Evolutionary conservation across 2,329 filamentous ascomycete species (phyloP).

Genomic region (Pyrenochaeta sp.): DNA sequence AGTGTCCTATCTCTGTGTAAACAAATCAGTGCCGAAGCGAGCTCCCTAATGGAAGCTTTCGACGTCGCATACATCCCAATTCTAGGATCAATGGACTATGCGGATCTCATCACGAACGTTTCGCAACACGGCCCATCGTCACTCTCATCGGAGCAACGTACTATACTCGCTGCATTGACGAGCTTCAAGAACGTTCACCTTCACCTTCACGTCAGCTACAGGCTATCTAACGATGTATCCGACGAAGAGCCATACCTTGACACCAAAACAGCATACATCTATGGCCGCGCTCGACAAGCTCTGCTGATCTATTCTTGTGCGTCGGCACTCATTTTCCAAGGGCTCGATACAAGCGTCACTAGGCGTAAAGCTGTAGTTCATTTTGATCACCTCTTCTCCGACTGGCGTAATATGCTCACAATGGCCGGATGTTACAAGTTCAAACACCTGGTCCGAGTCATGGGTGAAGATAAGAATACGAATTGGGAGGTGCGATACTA

Average conservation of each 20-base stretch:
- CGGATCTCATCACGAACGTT: background rate
- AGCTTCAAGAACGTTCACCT: slow-evolving; percentile 9
- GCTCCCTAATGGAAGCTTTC: slow-evolving; percentile 5
- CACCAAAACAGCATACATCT: background rate
- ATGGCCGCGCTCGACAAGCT: slow-evolving; percentile 4
- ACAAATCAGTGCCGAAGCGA: slow-evolving; percentile 1
- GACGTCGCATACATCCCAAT: slow-evolving; percentile 10
- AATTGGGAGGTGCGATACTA: slow-evolving; percentile 10
- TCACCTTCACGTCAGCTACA: slow-evolving; percentile 7
- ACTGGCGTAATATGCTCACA: slow-evolving; percentile 5
- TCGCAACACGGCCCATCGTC: background rate
- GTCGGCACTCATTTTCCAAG: background rate
- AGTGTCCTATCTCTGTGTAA: slow-evolving; percentile 1
- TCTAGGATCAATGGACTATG: background rate
- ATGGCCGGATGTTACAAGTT: background rate
- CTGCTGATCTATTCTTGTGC: slow-evolving; percentile 6
- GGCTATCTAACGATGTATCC: background rate
- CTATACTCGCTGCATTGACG: slow-evolving; percentile 8
- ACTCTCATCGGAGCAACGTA: background rate
- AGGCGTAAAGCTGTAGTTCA: slow-evolving; percentile 6
- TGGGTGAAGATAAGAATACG: slow-evolving; percentile 7
- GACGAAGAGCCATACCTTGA: background rate
- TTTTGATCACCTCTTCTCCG: slow-evolving; percentile 13
- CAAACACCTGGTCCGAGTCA: background rate
- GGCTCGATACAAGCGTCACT: background rate